Evolutionary conservation across 2,329 filamentous ascomycete genomes (phyloP).

Genomic region (Dichotomopilus funicola): DNA sequence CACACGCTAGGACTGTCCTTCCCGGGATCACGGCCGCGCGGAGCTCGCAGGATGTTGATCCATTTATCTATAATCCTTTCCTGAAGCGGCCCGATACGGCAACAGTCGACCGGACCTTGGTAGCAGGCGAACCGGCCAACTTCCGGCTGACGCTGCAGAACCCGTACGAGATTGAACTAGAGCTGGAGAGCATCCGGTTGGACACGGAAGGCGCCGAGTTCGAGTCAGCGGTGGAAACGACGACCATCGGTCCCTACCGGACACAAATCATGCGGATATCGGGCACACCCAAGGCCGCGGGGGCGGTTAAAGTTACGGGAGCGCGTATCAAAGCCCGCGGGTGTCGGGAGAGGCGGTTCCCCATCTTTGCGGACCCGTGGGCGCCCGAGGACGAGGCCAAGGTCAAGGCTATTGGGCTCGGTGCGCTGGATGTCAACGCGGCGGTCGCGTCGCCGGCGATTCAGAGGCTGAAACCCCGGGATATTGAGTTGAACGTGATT

Average conservation of each 20-base stretch:
- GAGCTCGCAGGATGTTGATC: conserved; percentile 60
- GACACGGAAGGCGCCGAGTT: conserved; percentile 69
- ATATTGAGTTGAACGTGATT: conserved; percentile 66
- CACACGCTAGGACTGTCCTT: conserved; percentile 53
- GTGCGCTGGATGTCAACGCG: conserved; percentile 45
- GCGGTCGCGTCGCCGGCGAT: conserved; percentile 32
- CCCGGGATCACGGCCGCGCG: conserved; percentile 44
- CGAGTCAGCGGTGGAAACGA: conserved; percentile 56
- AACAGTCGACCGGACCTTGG: conserved; percentile 60
- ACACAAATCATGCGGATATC: conserved; percentile 70
- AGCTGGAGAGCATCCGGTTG: conserved; percentile 74
- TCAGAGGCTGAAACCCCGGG: conserved; percentile 39
- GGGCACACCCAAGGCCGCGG: conserved; percentile 60
- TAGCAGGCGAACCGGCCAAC: conserved; percentile 68
- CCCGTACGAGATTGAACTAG: conserved; percentile 85
- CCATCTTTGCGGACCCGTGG: conserved; percentile 75
- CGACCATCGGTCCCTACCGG: conserved; percentile 71
- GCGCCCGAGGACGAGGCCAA: conserved; percentile 62
- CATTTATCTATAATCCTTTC: conserved; percentile 95
- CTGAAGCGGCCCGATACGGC: conserved; percentile 59
- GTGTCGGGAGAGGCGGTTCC: conserved; percentile 76
- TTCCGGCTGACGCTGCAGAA: conserved; percentile 88
- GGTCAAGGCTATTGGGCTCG: conserved; percentile 67
- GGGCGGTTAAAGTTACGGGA: conserved; percentile 66
- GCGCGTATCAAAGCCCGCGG: conserved; percentile 74